Conservation (phyloP, 306 rosid species). For the Phaseolus lunatus region DNA sequence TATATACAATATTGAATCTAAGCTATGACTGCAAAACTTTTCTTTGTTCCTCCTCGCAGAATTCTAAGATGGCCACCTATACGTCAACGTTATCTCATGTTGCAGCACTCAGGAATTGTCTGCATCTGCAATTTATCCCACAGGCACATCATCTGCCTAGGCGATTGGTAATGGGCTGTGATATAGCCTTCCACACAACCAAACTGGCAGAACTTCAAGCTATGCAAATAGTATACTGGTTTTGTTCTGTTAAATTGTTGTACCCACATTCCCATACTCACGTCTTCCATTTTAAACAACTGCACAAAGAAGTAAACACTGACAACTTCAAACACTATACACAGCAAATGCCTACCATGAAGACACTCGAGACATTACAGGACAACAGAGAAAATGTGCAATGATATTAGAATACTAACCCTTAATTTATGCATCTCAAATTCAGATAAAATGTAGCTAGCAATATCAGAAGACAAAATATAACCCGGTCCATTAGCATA, state of each 20-base stretch:
- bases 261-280: slow-evolving; percentile 98
- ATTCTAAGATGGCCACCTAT: slow-evolving; percentile 35
- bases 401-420: slow-evolving; percentile 53
- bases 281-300: slow-evolving; percentile 97
- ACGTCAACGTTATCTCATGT: slow-evolving; percentile 66
- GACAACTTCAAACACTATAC: slow-evolving; percentile 2
- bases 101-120: slow-evolving; percentile 75
- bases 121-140: slow-evolving; percentile 70
- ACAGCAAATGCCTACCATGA: not conserved
- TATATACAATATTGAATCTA: slow-evolving; percentile 58
- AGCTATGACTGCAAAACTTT: slow-evolving; percentile 67
- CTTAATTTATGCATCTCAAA: slow-evolving; percentile 70
- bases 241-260: slow-evolving; percentile 71
- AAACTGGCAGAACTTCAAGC: slow-evolving; percentile 77
- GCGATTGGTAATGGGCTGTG: slow-evolving; percentile 95
- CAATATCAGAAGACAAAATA: slow-evolving; percentile 76
- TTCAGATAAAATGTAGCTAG: slow-evolving; percentile 62
- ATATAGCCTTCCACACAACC: slow-evolving; percentile 82
- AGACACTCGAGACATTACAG: slow-evolving; percentile 5
- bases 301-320: slow-evolving; percentile 47
- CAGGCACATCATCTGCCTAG: slow-evolving; percentile 86
- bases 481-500: slow-evolving; percentile 97
- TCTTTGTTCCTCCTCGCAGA: slow-evolving; percentile 42
- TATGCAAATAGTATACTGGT: slow-evolving; percentile 71
- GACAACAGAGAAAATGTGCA: slow-evolving; percentile 10